These are phyloP conservation scores for Aspergillus thermomutatus DNA, from an alignment of 2,329 filamentous ascomycete genomes.

Conservation along the genomic window DNA sequence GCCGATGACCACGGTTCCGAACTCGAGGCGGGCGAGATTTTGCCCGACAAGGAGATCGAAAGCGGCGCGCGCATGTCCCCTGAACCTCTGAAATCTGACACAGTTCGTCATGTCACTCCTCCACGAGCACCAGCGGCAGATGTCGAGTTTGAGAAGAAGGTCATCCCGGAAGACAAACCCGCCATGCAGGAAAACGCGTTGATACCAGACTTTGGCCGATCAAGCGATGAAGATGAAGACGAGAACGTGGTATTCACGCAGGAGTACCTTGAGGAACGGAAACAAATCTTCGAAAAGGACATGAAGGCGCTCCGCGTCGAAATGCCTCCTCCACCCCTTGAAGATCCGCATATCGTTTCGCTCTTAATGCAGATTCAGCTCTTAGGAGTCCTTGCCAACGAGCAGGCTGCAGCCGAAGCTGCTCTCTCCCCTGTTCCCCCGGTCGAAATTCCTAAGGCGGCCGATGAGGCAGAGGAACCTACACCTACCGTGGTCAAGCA, in stretches of 20 bases:
- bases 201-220: slow-evolving; percentile 33
- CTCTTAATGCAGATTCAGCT: slow-evolving; percentile 44
- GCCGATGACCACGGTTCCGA: slow-evolving; percentile 13
- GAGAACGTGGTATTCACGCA: slow-evolving; percentile 45
- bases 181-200: slow-evolving; percentile 9
- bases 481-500: slow-evolving; percentile 10
- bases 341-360: slow-evolving; percentile 40
- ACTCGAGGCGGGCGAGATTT: slow-evolving; percentile 15
- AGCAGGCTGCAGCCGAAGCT: slow-evolving; percentile 22
- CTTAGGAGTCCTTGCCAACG: slow-evolving; percentile 41
- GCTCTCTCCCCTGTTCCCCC: slow-evolving; percentile 3
- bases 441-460: neutral
- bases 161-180: slow-evolving; percentile 4
- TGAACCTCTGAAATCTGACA: neutral
- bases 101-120: slow-evolving; percentile 1
- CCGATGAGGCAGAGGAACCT: slow-evolving; percentile 4
- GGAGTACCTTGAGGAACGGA: slow-evolving; percentile 46
- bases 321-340: slow-evolving; percentile 40
- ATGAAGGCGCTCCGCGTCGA: slow-evolving; percentile 42
- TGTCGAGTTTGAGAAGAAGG: neutral
- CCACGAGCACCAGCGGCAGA: slow-evolving; percentile 4
- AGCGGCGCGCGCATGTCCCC: neutral
- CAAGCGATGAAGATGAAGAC: slow-evolving; percentile 45
- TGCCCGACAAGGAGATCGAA: slow-evolving; percentile 9
- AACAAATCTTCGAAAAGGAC: slow-evolving; percentile 44